Evolutionary conservation across 345 rosid species (phyloP), one percentile per base, ranked within the genome.

Genomic region (Physaria fendleri): DNA sequence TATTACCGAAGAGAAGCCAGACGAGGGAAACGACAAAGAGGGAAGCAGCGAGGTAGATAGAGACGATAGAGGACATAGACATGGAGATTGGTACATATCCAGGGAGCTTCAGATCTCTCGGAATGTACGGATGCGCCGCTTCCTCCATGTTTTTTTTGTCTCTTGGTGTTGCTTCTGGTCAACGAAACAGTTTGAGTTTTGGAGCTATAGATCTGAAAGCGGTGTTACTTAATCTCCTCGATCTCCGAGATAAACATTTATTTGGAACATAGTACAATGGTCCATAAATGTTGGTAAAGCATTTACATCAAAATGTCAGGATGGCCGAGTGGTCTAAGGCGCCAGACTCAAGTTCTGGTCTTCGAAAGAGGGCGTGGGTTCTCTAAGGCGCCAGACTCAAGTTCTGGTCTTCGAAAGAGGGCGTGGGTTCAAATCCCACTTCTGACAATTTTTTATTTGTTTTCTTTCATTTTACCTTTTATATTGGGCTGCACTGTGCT

Each of bases 261-360:
- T n/a, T n/a, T n/a, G n/a, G n/a, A n/a, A n/a, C n/a, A n/a, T n/a
- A n/a, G n/a, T n/a, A n/a, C n/a, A n/a, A n/a, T n/a, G n/a, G n/a
- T n/a, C n/a, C n/a, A n/a, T n/a, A n/a, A n/a, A n/a, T n/a, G n/a
- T n/a, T n/a, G n/a, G n/a, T n/a, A n/a, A n/a, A n/a, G n/a, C n/a
- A n/a, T n/a, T n/a, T n/a, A n/a, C n/a, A n/a, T n/a, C n/a, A n/a
- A n/a, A n/a, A n/a, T n/a, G 89, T 81, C 85, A 81, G 85, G 87
- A 76, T 83, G 85, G 87, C 89, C 87, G 84, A 82, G 90, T 77
- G 90, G 88, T 87, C 88, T 77, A 82, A 82, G 86, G 83, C 88
- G 88, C 88, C 84, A 80, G 91, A 82, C 91, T 79, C 86, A 80
- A 87, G 85, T 84, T 82, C 82, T 81, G 85, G 80, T 78, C 84